A percentile compares a stretch with the other conserved stretches of the same genome.
These are phyloP conservation scores for Austroboletus novae-zelandiae DNA, from an alignment of 1,284 basidiomycete species.

Conservation along the genomic window DNA sequence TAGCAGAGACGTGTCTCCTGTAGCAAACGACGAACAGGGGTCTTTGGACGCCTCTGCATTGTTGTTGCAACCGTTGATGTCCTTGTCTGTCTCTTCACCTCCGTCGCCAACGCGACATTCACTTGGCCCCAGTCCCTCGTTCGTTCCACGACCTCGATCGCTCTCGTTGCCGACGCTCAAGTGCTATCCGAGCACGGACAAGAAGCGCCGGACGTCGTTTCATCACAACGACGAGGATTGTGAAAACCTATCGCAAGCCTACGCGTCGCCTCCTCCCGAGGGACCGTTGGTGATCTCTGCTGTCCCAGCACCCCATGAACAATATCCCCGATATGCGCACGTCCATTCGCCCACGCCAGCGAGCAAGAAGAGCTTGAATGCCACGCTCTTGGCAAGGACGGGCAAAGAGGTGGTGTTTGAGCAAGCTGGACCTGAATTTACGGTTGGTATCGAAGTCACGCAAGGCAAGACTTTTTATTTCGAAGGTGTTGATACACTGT, in stretches of 20 bases:
- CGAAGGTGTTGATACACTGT: too few species aligned
- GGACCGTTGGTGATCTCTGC: conserved; percentile 26
- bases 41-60: conserved; percentile 26
- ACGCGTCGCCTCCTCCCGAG: conserved; percentile 30
- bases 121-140: conserved; percentile 12
- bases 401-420: conserved; percentile 27
- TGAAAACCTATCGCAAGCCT: conserved; percentile 30
- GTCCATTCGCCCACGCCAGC: conserved; percentile 11
- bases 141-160: conserved; percentile 24
- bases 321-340: conserved; percentile 29
- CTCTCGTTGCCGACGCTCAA: conserved; percentile 19
- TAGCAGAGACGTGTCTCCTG: not conserved
- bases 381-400: conserved; percentile 11
- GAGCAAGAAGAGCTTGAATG: conserved; percentile 14
- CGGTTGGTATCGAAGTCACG: conserved; percentile 19
- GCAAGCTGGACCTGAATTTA: conserved; percentile 29
- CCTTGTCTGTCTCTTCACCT: conserved; percentile 9
- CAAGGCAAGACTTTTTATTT: too few species aligned
- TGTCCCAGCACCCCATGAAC: conserved; percentile 18
- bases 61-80: conserved; percentile 28
- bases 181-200: conserved; percentile 1
- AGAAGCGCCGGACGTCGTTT: conserved; percentile 17
- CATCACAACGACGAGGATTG: conserved; percentile 12
- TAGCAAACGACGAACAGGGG: not conserved
- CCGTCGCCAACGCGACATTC: conserved; percentile 7